phyloP scores from a whole-genome alignment of 2,329 filamentous ascomycete species.

The Aphanocladium album region DNA sequence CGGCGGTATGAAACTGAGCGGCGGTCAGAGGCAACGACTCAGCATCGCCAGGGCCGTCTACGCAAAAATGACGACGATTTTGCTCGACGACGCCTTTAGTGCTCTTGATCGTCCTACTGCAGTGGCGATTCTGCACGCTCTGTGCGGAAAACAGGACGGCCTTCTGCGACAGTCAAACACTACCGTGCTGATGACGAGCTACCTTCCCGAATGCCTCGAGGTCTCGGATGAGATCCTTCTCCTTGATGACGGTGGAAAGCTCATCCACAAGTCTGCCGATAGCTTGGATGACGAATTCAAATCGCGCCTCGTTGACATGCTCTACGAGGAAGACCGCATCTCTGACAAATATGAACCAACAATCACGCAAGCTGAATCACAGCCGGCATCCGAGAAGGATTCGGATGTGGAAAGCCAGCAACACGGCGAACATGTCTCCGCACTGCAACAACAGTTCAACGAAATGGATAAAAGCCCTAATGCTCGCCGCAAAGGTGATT shows the following conservation, averaged over 20 bases:
- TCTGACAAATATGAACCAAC: too few species aligned
- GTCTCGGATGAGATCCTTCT: not conserved
- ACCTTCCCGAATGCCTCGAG: not conserved
- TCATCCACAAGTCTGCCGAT: not conserved
- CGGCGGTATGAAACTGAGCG: not conserved
- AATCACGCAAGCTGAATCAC: too few species aligned
- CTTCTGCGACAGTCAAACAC: not conserved
- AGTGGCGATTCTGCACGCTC: not conserved
- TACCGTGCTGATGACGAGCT: not conserved
- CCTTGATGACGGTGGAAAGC: not conserved
- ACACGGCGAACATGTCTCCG: not conserved
- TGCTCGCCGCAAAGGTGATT: not conserved
- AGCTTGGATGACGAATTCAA: not conserved
- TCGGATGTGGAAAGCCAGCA: too few species aligned
- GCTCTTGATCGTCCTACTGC: not conserved
- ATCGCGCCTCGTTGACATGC: too few species aligned
- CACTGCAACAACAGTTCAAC: not conserved
- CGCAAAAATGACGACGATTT: not conserved
- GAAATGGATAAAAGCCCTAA: not conserved
- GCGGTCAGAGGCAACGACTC: not conserved
- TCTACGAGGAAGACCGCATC: too few species aligned
- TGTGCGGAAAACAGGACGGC: not conserved
- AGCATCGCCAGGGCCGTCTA: not conserved
- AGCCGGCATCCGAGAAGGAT: too few species aligned
- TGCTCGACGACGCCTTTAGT: not conserved